Percentiles rank a stretch among this genome's conserved stretches.
Evolutionary conservation across 2,329 filamentous ascomycete species (phyloP).

Genomic region (Cladosporium halotolerans): DNA sequence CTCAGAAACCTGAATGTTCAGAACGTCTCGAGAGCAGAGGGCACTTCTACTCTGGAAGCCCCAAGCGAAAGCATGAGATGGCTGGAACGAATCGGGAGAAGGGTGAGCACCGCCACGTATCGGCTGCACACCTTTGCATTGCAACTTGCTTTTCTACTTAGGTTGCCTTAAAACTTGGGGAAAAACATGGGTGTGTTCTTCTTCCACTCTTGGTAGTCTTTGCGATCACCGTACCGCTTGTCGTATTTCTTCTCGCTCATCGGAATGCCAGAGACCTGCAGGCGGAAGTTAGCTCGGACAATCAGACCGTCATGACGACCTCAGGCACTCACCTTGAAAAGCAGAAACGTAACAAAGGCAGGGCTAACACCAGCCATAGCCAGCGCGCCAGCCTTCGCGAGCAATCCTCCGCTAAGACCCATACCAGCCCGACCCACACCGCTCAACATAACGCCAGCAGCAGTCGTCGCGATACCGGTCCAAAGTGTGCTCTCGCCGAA

Average conservation of each 20-base stretch:
- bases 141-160: too few relatives aligned
- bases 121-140: too few relatives aligned
- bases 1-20: too few relatives aligned
- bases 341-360: slow-evolving; percentile 57
- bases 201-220: slow-evolving; percentile 65
- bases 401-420: slow-evolving; percentile 44
- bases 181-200: slow-evolving; percentile 58
- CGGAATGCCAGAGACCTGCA: slow-evolving; percentile 49
- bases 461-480: slow-evolving; percentile 58
- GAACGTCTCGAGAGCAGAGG: too few relatives aligned
- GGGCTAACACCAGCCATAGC: slow-evolving; percentile 54
- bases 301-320: not conserved
- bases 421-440: slow-evolving; percentile 52
- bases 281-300: slow-evolving; percentile 12
- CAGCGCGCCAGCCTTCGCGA: slow-evolving; percentile 40
- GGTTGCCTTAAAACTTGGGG: slow-evolving; percentile 47
- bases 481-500: slow-evolving; percentile 66
- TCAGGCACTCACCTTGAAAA: slow-evolving; percentile 51
- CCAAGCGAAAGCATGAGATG: too few relatives aligned
- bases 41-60: too few relatives aligned
- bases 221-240: slow-evolving; percentile 54
- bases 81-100: too few relatives aligned
- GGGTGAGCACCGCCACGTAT: too few relatives aligned
- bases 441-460: slow-evolving; percentile 51
- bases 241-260: slow-evolving; percentile 65